Conservation (phyloP, 331 rosid species). For the Malus hybrid region DNA sequence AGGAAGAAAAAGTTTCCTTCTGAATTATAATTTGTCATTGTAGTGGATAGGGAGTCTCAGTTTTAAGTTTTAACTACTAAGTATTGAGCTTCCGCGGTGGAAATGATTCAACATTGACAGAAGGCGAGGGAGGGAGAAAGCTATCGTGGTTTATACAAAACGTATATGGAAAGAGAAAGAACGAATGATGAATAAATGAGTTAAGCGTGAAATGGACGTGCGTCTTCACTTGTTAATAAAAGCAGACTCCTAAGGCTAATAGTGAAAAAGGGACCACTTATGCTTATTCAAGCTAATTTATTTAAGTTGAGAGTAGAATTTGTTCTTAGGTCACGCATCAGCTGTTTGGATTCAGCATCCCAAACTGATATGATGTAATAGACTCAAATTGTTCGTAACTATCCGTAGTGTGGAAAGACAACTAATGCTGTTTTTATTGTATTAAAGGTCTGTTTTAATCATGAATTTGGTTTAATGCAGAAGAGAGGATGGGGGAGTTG, state of each 20-base stretch:
- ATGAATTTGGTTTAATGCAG: slow-evolving; percentile 35
- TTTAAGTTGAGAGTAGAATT: background rate
- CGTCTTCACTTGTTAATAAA: background rate
- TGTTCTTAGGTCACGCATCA: background rate
- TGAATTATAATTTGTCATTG: background rate
- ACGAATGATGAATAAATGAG: background rate
- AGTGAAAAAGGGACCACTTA: background rate
- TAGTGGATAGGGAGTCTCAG: background rate
- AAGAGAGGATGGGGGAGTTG: slow-evolving; percentile 89
- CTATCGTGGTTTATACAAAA: background rate
- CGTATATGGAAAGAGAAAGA: background rate
- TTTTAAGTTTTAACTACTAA: background rate
- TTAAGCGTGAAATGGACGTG: background rate
- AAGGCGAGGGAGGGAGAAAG: background rate
- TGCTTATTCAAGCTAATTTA: background rate
- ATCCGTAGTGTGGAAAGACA: background rate
- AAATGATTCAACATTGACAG: background rate
- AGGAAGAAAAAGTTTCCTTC: background rate
- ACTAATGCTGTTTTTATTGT: slow-evolving; percentile 3
- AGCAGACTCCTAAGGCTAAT: background rate
- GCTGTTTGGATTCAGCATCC: background rate
- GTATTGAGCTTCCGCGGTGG: background rate
- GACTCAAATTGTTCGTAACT: background rate
- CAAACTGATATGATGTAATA: background rate
- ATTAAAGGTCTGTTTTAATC: slow-evolving; percentile 5